phyloP scores from a whole-genome alignment of 129 eudicot species.

The Heracleum sosnowskyi region DNA sequence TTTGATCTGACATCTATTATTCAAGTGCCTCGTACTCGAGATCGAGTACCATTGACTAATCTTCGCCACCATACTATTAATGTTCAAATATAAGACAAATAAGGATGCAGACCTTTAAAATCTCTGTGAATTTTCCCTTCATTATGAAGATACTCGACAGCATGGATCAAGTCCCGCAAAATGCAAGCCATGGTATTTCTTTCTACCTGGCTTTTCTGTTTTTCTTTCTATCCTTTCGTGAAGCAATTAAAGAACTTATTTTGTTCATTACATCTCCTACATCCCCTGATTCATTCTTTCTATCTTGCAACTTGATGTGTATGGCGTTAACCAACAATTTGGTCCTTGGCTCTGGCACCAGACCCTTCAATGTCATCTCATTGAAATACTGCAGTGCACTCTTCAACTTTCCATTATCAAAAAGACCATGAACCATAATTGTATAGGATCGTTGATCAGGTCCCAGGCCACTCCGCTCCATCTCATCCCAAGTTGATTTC shows the following conservation, averaged over 20 bases:
- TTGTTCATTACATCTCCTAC: neutral
- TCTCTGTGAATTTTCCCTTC: constrained; percentile 98
- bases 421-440: constrained; percentile 63
- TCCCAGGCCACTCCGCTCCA: constrained; percentile 71
- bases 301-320: constrained; percentile 30
- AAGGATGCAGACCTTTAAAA: constrained; percentile 55
- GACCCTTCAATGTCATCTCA: constrained; percentile 60
- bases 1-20: too few species aligned
- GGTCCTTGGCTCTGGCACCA: constrained; percentile 70
- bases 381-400: constrained; percentile 49
- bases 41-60: neutral
- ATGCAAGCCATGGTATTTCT: constrained; percentile 87
- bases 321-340: constrained; percentile 47
- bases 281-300: constrained; percentile 4
- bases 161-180: constrained; percentile 86
- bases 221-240: constrained; percentile 4
- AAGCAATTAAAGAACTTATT: neutral
- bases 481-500: constrained; percentile 50
- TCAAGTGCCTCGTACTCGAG: neutral
- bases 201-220: neutral
- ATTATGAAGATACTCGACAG: constrained; percentile 81
- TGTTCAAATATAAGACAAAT: neutral
- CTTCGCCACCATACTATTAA: neutral
- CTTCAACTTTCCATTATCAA: constrained; percentile 42
- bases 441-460: constrained; percentile 77